Base-by-base conservation (phyloP, 225 moss, liverwort and hornwort species). In the Polytrichum formosum region DNA sequence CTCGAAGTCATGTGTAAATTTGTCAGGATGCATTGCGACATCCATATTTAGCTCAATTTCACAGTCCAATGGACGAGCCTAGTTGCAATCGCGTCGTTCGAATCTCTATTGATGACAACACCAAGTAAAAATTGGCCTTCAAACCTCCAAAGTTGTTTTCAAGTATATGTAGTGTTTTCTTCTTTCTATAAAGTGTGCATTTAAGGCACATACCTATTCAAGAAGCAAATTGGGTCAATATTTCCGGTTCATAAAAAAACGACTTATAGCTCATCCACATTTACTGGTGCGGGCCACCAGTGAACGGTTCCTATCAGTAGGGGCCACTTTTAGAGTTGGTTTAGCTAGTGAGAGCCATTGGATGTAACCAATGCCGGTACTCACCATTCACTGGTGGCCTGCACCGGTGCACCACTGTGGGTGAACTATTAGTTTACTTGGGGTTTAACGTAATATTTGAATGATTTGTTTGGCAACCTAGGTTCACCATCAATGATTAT, bases 91-190 rank as follows among this genome's bases (percentile, higher is more conserved):
- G 93, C 61, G 74, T 83, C n/a, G 84, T 97, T 33, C 88, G 87
- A 23, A 91, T 97, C 70, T 89, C 93, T n/a, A 91, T 97, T 74
- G 96, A 97, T 79, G 96, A 94, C 54, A 97, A 97, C 7, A 97
- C 90, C 56, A 97, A 93, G 96, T 93, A 89, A 72, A 13, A 10
- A 37, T 13, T 3, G 37, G 37, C 37, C 37, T 2, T 35, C 35
- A 59, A 23, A 23, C 20, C 7, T 6, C 23, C n/a, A 59, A 19
- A 20, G 4, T 20, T 5, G 23, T 20, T 59, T 59, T 59, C 6
- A 20, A 20, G 20, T 9, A n/a, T 60, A 6, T 10, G n/a, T 60
- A 60, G 5, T 0, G 16, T 20, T 60, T 21, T 9, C 10, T 26
- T 26, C 26, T 26, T 26, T 21, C 10, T n/a, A 5, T 20, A 60